phyloP scores from a whole-genome alignment of 495 filamentous ascomycete species.

The Xylaria nigripes region DNA sequence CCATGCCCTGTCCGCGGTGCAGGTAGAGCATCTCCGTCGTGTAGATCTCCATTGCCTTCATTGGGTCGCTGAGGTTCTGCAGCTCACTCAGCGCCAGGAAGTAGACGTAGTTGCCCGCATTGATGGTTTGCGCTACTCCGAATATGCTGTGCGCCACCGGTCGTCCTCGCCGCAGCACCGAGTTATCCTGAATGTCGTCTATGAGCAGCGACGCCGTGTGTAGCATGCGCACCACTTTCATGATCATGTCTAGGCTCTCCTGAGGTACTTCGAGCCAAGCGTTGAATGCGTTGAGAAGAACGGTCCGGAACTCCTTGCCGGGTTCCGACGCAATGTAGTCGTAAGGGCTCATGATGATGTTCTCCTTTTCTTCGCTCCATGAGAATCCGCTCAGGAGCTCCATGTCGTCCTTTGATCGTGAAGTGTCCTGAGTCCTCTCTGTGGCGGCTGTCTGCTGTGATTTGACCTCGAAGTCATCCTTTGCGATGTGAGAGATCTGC shows the following conservation, averaged over 20 bases:
- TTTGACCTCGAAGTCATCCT: not conserved
- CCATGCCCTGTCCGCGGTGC: constrained; percentile 81
- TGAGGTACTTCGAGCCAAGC: constrained; percentile 66
- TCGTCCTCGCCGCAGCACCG: constrained; percentile 64
- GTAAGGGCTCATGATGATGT: constrained; percentile 67
- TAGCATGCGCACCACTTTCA: constrained; percentile 68
- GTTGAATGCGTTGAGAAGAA: constrained; percentile 72
- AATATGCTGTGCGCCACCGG: constrained; percentile 84
- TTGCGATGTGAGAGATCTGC: not conserved
- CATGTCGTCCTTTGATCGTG: constrained; percentile 2
- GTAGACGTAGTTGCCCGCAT: constrained; percentile 80
- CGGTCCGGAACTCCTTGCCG: constrained; percentile 70
- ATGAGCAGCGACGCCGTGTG: constrained; percentile 73
- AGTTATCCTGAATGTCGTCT: constrained; percentile 75
- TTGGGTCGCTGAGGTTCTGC: constrained; percentile 52
- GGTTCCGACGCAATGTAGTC: constrained; percentile 70
- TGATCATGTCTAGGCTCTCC: constrained; percentile 60
- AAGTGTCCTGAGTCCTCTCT: not conserved
- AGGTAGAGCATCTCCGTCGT: constrained; percentile 73
- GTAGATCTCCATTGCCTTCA: constrained; percentile 56
- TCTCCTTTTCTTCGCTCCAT: constrained; percentile 42
- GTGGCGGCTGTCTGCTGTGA: not conserved
- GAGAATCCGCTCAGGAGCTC: not conserved
- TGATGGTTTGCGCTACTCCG: constrained; percentile 80
- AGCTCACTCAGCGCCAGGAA: constrained; percentile 68